phyloP scores from a whole-genome alignment of 1,284 basidiomycete genomes.

The Apiotrichum gamsii region DNA sequence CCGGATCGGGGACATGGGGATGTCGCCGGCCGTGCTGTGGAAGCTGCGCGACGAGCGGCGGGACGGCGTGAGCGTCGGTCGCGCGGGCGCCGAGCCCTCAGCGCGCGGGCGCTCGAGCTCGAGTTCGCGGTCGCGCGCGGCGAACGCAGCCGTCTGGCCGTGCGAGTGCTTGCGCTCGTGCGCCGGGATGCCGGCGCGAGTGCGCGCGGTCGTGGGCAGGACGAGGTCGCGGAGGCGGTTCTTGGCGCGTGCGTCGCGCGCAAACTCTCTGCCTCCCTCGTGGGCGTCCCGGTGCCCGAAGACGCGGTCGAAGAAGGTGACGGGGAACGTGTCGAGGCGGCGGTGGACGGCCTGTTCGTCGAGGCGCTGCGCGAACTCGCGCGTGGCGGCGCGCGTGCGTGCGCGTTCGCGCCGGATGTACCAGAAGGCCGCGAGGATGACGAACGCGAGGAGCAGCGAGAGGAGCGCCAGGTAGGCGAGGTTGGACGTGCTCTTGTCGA shows the following conservation, averaged over 20 bases:
- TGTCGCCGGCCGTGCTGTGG: background rate
- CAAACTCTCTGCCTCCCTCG: background rate
- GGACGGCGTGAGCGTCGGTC: too few species aligned
- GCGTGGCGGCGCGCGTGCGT: conserved; percentile 29
- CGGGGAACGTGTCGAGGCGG: background rate
- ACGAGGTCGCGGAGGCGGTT: too few species aligned
- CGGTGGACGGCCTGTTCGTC: conserved; percentile 1
- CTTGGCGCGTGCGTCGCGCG: too few species aligned
- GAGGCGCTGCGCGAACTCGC: conserved; percentile 25
- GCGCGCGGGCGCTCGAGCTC: too few species aligned
- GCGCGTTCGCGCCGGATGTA: conserved; percentile 30
- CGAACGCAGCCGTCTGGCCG: too few species aligned
- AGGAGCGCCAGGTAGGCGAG: conserved; percentile 24
- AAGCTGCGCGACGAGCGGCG: conserved; percentile 1
- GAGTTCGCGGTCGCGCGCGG: too few species aligned
- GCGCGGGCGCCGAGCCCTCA: too few species aligned
- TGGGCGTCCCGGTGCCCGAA: background rate
- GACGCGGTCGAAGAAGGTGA: background rate
- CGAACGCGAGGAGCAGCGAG: conserved; percentile 16
- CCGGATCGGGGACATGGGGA: too few species aligned
- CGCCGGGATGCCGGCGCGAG: too few species aligned
- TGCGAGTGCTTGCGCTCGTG: too few species aligned
- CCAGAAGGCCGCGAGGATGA: conserved; percentile 16
- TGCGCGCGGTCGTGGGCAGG: too few species aligned
- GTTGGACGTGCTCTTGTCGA: conserved; percentile 11